Base-by-base conservation (phyloP, 495 filamentous ascomycete genomes). In the Echria macrotheca region DNA sequence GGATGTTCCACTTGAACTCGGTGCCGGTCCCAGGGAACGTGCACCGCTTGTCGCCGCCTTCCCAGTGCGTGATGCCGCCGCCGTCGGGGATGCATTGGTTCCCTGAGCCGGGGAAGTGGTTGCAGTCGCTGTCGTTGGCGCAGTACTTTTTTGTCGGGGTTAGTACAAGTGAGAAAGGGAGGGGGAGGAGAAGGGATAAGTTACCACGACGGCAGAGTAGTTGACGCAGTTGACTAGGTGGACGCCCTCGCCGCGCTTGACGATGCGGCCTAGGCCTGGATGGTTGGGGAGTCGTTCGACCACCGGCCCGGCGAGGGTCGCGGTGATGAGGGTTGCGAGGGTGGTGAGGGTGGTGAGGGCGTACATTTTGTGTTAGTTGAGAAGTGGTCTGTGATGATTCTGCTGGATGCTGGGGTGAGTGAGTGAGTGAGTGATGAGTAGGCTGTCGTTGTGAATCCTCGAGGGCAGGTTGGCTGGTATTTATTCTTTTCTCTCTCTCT, bases 61-160 rank as follows among this genome's bases (percentile, higher is more conserved):
- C 56, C 48, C 48, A 51, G 1, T 15, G 22, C 12, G 29, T 40
- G 4, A 51, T 28, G 6, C 50, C 39, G 33, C 46, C 39, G 44
- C 23, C 17, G 14, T 12, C 31, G 0, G 33, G 23, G 33, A 58
- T 37, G 39, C 56, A 58, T 28, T 49, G 39, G 19, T 58, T 52
- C 18, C 31, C 44, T 12, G 23, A 17, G 3, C 47, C 47, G 1
- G 56, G 51, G 43, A 49, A 48, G 40, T 38, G 31, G n/a, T 51
- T 52, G 48, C 50, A 47, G 44, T 52, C 46, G 44, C 36, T 46
- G 48, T 58, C 56, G 33, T 58, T 44, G 7, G 36, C 39, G 19
- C 50, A 58, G 28, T 55, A 58, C 56, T 50, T 22, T 10, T 17
- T 21, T 50, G 37, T 43, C 5, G 9, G 39, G 5, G n/a, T 25